Evolutionary conservation across 2,329 filamentous ascomycete genomes (phyloP), one percentile per base, ranked within the genome.

Genomic region (Colletotrichum sp.): DNA sequence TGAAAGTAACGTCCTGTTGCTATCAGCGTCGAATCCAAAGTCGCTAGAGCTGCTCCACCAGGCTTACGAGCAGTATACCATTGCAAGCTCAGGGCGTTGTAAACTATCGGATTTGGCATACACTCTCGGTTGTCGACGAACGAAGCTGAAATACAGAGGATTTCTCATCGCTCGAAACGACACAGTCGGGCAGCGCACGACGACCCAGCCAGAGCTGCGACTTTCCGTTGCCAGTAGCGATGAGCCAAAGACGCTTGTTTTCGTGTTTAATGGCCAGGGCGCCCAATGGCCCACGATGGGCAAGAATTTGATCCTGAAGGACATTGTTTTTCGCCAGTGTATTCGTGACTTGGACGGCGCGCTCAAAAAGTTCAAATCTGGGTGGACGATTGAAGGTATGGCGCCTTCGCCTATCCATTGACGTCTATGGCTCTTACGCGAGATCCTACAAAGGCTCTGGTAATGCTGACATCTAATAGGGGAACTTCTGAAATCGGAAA

Each of bases 351-450:
- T 79, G 3, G 79, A 79, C n/a, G 52, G 59, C 8, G 1, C 86
- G 88, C 75, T 87, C 84, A 0, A 81, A 78, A 8, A 86, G 15
- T 16, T 34, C 7, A 24, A 59, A 36, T 1, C 44, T 2, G 8
- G n/a, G 0, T 69, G 66, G 44, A 57, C 66, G 9, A 55, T 57
- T 26, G 44, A 70, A 70, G 21, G 67, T 55, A 36, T 32, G 59
- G 30, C 39, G 15, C 49, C 13, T 2, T 66, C 32, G 34, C 63
- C 32, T 44, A 28, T 28, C 2, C 24, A 39, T 10, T 12, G 36
- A n/a, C 24, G 24, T 66, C 9, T 28, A 12, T 8, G 4, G 16
- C 10, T 66, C 28, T 12, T 49, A 16, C 13, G 6, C n/a, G 18
- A 13, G 30, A 16, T 62, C 18, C 5, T n/a, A 21, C 15, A 13